Percentiles rank a stretch among this genome's conserved stretches.
phyloP scores from a whole-genome alignment of 495 filamentous ascomycete species.

The Bacidia gigantensis region DNA sequence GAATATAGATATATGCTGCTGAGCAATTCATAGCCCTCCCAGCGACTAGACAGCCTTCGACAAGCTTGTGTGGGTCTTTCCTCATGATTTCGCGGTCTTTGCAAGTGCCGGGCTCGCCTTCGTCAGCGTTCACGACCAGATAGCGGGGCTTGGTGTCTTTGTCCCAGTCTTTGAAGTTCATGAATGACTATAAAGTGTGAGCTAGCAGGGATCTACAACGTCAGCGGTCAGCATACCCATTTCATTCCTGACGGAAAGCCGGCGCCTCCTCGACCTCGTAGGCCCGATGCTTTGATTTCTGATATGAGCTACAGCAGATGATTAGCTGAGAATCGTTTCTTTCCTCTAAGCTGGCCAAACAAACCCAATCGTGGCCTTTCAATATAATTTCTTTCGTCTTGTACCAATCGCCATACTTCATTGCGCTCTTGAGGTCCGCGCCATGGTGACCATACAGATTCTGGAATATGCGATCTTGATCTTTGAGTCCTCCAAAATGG shows the following conservation, averaged over 20 bases:
- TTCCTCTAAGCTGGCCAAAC: not conserved
- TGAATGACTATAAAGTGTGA: constrained; percentile 65
- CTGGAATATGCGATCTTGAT: constrained; percentile 97
- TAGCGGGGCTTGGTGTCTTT: constrained; percentile 94
- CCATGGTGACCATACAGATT: constrained; percentile 93
- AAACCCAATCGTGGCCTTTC: constrained; percentile 93
- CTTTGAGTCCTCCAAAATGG: constrained; percentile 69
- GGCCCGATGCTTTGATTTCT: constrained; percentile 89
- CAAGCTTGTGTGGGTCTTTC: constrained; percentile 96
- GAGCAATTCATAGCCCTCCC: constrained; percentile 96
- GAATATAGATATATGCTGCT: constrained; percentile 98
- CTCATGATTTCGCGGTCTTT: constrained; percentile 99
- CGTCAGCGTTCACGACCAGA: constrained; percentile 94
- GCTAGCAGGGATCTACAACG: constrained; percentile 4
- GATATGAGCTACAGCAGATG: constrained; percentile 56
- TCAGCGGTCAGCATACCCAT: constrained; percentile 52
- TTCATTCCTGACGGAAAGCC: constrained; percentile 97
- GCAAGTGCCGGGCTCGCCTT: constrained; percentile 97
- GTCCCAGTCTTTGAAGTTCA: constrained; percentile 99
- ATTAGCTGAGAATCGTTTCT: constrained; percentile 4
- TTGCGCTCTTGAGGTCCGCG: constrained; percentile 78
- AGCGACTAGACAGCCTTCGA: constrained; percentile 93
- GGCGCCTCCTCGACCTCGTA: constrained; percentile 91
- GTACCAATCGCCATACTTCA: constrained; percentile 98
- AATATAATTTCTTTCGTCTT: constrained; percentile 96